Base-by-base conservation (phyloP, 768 basidiomycete genomes). In the Suillus tomentosus region DNA sequence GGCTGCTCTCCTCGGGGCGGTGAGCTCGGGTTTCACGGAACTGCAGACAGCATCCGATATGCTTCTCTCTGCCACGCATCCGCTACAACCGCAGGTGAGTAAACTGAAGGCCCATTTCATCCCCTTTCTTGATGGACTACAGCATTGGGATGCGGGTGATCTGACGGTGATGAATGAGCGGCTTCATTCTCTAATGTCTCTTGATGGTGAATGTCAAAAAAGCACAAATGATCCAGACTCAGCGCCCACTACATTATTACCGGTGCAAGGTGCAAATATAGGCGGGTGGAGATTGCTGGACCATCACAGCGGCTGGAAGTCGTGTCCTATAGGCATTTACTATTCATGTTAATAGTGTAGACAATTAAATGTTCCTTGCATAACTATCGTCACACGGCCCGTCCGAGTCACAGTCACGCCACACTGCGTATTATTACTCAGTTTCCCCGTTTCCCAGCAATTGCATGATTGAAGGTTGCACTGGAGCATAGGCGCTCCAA, bases 291-390 rank as follows among this genome's bases (percentile, higher is more conserved):
- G 78, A 58, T 62, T 79, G 48, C 75, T 87, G 14, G 76, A 80
- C 36, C 72, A 72, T 24, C 74, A 67, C 19, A 76, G 76, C 17
- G 73, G 74, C 43, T 92, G 91, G 91, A 80, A 77, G 66, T 81
- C 87, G 3, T 87, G 85, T 70, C 90, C 91, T 6, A 87, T 93
- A 53, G 91, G 91, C 10, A 79, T 90, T 58, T 83, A 78, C 64
- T 67, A 56, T 63, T 37, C 42, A 24, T 50, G 13, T 42, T 15
- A 6, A 34, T 19, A 36, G 19, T 19, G 64, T 51, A 34, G 54
- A 27, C 60, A 60, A 45, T 45, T 10, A 19, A 45, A 40, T 66
- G 50, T 31, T 37, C 59, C 51, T 62, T 70, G 64, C 13, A 10
- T 31, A 45, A 22, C 11, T 36, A 42, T 37, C 9, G 24, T 36